Conservation (phyloP, 176 grass and related monocot genomes). For the Oryza brachyantha region DNA sequence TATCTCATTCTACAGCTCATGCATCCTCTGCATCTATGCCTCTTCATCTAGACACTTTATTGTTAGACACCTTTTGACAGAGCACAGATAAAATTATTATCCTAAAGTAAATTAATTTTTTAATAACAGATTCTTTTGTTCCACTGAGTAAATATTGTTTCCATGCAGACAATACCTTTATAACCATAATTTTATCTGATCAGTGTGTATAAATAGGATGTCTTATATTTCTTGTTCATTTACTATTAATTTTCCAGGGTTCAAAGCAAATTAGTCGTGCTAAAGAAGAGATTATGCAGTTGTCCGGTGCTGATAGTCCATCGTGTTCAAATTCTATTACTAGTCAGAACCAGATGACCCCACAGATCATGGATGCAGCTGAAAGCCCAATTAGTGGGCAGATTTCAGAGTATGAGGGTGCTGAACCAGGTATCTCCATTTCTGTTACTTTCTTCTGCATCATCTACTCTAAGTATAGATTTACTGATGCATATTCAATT, state of each 20-base stretch:
- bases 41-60: neutral
- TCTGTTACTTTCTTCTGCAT: slow-evolving; percentile 42
- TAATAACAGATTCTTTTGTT: neutral
- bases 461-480: slow-evolving; percentile 54
- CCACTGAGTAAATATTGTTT: neutral
- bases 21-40: neutral
- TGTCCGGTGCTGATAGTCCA: slow-evolving; percentile 44
- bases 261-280: slow-evolving; percentile 52
- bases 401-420: slow-evolving; percentile 68
- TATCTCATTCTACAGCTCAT: neutral
- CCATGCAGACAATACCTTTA: neutral
- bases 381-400: slow-evolving; percentile 63
- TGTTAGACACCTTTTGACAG: neutral
- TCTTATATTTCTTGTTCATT: slow-evolving; percentile 2
- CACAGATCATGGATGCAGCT: slow-evolving; percentile 56
- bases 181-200: neutral
- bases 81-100: neutral
- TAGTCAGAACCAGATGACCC: slow-evolving; percentile 56
- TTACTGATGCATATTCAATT: slow-evolving; percentile 77
- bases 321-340: slow-evolving; percentile 75
- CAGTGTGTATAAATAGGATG: neutral
- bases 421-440: slow-evolving; percentile 65
- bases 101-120: neutral
- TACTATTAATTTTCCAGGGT: slow-evolving; percentile 49
- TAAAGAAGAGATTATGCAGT: slow-evolving; percentile 51